These are phyloP conservation scores for Penicillium brevicompactum DNA, from an alignment of 2,329 filamentous ascomycete genomes.

Conservation along the genomic window DNA sequence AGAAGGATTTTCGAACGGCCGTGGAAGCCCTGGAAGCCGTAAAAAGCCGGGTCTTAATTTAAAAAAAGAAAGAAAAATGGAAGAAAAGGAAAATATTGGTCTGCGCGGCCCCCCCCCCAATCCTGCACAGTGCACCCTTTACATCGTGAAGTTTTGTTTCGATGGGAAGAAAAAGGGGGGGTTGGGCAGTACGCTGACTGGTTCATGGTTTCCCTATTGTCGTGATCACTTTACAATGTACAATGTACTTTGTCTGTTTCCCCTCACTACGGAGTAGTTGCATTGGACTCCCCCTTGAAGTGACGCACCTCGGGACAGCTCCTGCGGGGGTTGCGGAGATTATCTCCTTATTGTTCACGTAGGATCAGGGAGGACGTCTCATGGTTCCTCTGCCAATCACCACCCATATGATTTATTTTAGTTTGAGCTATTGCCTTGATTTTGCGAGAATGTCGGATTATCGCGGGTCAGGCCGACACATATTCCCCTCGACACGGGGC, in stretches of 20 bases:
- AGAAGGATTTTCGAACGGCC: constrained; percentile 26
- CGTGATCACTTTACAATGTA: constrained; percentile 8
- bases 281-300: constrained; percentile 5
- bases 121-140: constrained; percentile 17
- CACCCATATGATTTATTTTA: constrained; percentile 3
- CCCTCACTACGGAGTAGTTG: neutral
- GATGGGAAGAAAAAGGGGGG: neutral
- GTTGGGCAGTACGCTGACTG: constrained; percentile 9
- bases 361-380: neutral
- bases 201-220: constrained; percentile 6
- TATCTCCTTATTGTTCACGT: neutral
- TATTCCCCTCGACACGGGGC: constrained; percentile 13
- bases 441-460: constrained; percentile 5
- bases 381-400: constrained; percentile 10
- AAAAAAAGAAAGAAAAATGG: neutral
- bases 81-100: constrained; percentile 1
- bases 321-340: constrained; percentile 15
- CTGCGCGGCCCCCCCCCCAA: constrained; percentile 14
- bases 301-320: constrained; percentile 1
- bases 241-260: neutral
- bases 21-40: constrained; percentile 10
- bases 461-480: constrained; percentile 2
- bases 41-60: constrained; percentile 7
- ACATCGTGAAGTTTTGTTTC: neutral
- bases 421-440: constrained; percentile 1